phyloP scores from a whole-genome alignment of 352 stramenopile species.

The Thalassiosira sp. region DNA sequence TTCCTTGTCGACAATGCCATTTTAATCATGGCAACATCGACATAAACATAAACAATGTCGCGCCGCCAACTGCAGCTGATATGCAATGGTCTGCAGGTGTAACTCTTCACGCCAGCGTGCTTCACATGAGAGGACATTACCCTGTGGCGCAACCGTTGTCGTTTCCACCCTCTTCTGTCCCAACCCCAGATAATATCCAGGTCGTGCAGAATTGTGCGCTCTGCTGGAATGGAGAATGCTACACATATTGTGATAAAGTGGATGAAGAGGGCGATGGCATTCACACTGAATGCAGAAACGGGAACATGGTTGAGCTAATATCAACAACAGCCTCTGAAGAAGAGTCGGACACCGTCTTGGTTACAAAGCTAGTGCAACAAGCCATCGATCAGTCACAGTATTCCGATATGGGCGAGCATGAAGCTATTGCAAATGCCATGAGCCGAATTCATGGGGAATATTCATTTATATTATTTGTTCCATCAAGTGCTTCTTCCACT shows the following conservation, averaged over 20 bases:
- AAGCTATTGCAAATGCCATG: slow-evolving; percentile 38
- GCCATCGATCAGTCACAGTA: slow-evolving; percentile 10
- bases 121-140: slow-evolving; percentile 87
- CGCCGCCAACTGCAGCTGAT: not conserved
- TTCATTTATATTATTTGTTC: slow-evolving; percentile 86
- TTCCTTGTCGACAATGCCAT: slow-evolving; percentile 14
- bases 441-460: slow-evolving; percentile 79
- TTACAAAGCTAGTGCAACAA: slow-evolving; percentile 30
- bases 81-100: slow-evolving; percentile 45
- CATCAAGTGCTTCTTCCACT: slow-evolving; percentile 58
- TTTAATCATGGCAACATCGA: slow-evolving; percentile 3
- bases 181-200: not conserved
- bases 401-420: slow-evolving; percentile 21
- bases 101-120: slow-evolving; percentile 85
- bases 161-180: slow-evolving; percentile 43
- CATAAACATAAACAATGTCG: not conserved
- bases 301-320: slow-evolving; percentile 67
- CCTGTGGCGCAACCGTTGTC: slow-evolving; percentile 86
- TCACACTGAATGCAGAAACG: slow-evolving; percentile 52
- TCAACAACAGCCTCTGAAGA: slow-evolving; percentile 52
- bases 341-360: slow-evolving; percentile 39
- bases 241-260: slow-evolving; percentile 42
- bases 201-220: slow-evolving; percentile 37
- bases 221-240: slow-evolving; percentile 94
- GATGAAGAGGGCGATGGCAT: slow-evolving; percentile 10